Evolutionary conservation across 2,329 filamentous ascomycete species (phyloP), one percentile per base, ranked within the genome.

Genomic region (Xylariales sp.): DNA sequence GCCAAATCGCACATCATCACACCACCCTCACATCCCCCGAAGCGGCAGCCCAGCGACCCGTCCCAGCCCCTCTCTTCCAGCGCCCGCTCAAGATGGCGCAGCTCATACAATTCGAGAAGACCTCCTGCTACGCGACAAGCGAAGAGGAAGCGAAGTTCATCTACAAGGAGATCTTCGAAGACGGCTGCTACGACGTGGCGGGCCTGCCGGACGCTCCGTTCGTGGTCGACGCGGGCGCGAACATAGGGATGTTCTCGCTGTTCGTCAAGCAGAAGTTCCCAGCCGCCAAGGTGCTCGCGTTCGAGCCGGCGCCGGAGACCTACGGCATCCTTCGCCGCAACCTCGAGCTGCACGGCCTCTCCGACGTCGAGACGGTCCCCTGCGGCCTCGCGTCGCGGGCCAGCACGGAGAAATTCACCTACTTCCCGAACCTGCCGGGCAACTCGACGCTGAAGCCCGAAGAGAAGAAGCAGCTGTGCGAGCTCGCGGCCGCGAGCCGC

Each of bases 161-260:
- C 23, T 66, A 66, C 52, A 66, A 66, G 23, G 64, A 66, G 36
- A 66, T 66, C 28, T 66, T 56, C 39, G 58, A 66, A 57, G 64
- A 62, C 30, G 45, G 30, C 14, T 66, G 64, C 58, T 66, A 66
- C 14, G 58, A 66, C n/a, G 45, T 62, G 7, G 16, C 64, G 14
- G 34, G 34, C 23, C 64, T 66, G 7, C 58, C 52, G 12, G 64
- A 66, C 2, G 12, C 23, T 3, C 64, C 64, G 2, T 62, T 66
- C n/a, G 23, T 66, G 32, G 45, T 66, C 46, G 64, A 66, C 16
- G 64, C 53, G 1, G 64, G 64, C 2, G 64, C 64, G 16, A 66
- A 66, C 52, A 45, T 66, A 32, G 64, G 64, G 10, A 36, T 66
- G 28, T 62, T 53, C 23, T 66, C 57, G 16, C 58, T 66, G 1